Evolutionary conservation across 495 filamentous ascomycete species (phyloP).

Genomic region (Chaetomium fimeti): DNA sequence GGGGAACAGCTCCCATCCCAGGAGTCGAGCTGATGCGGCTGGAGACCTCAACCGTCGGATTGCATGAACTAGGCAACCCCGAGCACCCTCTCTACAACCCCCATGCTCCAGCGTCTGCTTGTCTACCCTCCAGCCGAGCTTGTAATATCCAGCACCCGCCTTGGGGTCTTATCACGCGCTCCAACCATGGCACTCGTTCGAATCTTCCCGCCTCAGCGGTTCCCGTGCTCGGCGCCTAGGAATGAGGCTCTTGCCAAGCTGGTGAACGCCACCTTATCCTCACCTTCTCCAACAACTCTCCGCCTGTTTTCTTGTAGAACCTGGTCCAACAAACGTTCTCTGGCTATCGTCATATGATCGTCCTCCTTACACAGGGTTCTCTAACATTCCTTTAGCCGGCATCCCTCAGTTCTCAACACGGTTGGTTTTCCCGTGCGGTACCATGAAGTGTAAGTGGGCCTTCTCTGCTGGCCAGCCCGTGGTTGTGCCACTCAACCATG

Average conservation of each 20-base stretch:
- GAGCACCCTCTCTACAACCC: not conserved
- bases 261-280: slow-evolving; percentile 3
- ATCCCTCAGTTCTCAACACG: not conserved
- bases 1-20: not conserved
- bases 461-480: not conserved
- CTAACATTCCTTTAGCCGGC: slow-evolving; percentile 2
- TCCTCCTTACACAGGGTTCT: not conserved
- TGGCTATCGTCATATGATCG: no score
- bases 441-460: slow-evolving; percentile 5
- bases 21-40: not conserved
- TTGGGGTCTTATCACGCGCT: not conserved
- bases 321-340: not conserved
- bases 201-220: not conserved
- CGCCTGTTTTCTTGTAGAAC: not conserved
- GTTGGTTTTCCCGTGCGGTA: slow-evolving; percentile 8
- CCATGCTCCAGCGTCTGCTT: not conserved
- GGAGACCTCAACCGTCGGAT: not conserved
- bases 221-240: not conserved
- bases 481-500: not conserved
- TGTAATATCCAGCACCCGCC: not conserved
- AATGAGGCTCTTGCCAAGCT: slow-evolving; percentile 17
- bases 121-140: not conserved
- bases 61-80: not conserved
- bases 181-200: not conserved
- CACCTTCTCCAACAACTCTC: not conserved